Evolutionary conservation across 2,329 filamentous ascomycete species (phyloP), one percentile per base, ranked within the genome.

Genomic region (Zymoseptoria crescenta): DNA sequence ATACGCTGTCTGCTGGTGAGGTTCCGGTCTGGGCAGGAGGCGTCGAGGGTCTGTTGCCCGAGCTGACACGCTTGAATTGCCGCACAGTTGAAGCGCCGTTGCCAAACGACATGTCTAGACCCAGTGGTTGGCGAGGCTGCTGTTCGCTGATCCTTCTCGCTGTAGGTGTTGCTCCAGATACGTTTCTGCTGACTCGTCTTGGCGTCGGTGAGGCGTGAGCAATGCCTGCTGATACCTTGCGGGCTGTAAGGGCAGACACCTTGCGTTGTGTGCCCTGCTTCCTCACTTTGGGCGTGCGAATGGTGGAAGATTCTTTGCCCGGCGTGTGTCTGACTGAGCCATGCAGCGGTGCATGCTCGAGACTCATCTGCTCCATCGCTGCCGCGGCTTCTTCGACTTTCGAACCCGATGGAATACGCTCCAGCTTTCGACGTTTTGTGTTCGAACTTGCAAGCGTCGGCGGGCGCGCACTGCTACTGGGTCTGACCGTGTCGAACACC

Each of bases 401-500:
- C 5, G 68, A 69, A 52, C 69, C 72, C 21, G 77, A 79, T 8
- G 76, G 72, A 61, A 79, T 75, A 27, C 77, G 73, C 21, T 77
- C 74, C 35, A 77, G 69, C 64, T 79, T 82, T 60, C 77, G 73
- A 58, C 76, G 75, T 67, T 76, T 81, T 61, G 73, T 71, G 4
- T 81, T 84, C 67, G 83, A 78, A 59, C 77, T 83, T 21, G 59
- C 68, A 3, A 68, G 65, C 24, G 65, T 59, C 3, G 83, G 80
- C 3, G 78, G 81, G 30, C 87, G 79, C 62, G 78, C 74, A 0
- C 88, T 90, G 79, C 74, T 10, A 79, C 73, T 10, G 9, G 83
- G 82, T 73, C 89, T 94, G 70, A 97, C 86, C 0, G 93, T 97
- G 70, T 96, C 93, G 71, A 97, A 97, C 1, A 96, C 87, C 93